A percentile compares a stretch with the other conserved stretches of the same genome.
Conservation (phyloP, 257 asterid genomes). For the Marsdenia floribunda region DNA sequence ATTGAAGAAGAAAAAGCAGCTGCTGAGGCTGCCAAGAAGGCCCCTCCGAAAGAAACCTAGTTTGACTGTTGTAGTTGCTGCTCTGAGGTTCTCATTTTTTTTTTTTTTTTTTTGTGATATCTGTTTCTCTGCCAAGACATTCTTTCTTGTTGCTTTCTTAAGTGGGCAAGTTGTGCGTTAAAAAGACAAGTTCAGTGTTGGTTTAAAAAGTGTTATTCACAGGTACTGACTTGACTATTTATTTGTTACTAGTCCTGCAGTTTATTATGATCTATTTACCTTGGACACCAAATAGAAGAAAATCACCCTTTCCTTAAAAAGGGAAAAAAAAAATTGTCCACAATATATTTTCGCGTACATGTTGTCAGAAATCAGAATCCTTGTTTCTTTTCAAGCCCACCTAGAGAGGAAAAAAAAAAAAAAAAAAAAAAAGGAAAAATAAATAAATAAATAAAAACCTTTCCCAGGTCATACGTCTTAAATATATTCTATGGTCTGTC, state of each 20-base stretch:
- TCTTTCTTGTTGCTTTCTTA: constrained; percentile 5
- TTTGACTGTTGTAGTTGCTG: constrained; percentile 5
- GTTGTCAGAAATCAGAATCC: too few species aligned
- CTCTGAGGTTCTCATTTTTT: background rate
- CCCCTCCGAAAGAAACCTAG: constrained; percentile 53
- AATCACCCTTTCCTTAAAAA: too few species aligned
- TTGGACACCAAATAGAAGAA: too few species aligned
- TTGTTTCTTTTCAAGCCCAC: too few species aligned
- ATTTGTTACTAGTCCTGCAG: too few species aligned
- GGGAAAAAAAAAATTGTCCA: background rate
- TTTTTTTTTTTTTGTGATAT: background rate
- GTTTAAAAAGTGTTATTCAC: background rate
- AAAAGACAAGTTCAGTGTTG: background rate
- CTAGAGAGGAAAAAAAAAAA: too few species aligned
- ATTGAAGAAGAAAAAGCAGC: constrained; percentile 96
- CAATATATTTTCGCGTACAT: background rate
- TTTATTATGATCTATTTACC: too few species aligned
- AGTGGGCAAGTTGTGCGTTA: background rate
- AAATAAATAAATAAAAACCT: too few species aligned
- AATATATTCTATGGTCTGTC: too few species aligned
- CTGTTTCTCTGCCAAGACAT: background rate
- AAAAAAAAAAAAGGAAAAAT: too few species aligned
- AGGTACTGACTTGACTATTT: too few species aligned
- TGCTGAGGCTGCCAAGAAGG: constrained; percentile 97
- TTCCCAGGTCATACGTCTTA: too few species aligned